These are phyloP conservation scores for Phytophthora niederhauseri DNA, from an alignment of 352 stramenopile genomes.

Conservation along the genomic window DNA sequence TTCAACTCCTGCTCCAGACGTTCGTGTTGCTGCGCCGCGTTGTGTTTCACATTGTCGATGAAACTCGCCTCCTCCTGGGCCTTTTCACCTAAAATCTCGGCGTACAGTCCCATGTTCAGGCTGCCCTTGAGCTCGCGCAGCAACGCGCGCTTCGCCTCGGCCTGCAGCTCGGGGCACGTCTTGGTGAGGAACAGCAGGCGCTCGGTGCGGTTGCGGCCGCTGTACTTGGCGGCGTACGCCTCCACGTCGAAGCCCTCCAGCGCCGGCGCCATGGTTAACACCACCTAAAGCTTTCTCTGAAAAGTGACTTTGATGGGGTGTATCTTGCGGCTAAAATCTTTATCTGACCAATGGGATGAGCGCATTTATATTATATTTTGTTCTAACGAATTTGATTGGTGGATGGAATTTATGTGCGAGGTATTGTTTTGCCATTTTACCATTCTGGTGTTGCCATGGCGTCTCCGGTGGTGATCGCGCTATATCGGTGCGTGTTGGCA, in stretches of 20 bases:
- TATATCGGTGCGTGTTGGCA: conserved; percentile 33
- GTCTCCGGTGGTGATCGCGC: conserved; percentile 34
- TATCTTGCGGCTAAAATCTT: conserved; percentile 7
- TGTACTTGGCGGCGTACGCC: conserved; percentile 84
- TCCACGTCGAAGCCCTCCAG: conserved; percentile 80
- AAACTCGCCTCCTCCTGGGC: conserved; percentile 44
- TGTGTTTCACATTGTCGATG: conserved; percentile 74
- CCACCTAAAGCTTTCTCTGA: conserved; percentile 4
- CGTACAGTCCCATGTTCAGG: conserved; percentile 76
- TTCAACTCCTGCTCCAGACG: conserved; percentile 89
- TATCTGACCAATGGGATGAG: neutral
- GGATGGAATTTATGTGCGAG: neutral
- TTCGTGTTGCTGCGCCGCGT: conserved; percentile 71
- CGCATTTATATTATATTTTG: neutral
- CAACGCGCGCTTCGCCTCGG: conserved; percentile 55
- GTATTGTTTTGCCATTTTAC: neutral
- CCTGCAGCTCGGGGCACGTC: conserved; percentile 45
- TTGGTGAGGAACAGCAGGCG: conserved; percentile 77
- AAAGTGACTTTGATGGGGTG: conserved; percentile 12
- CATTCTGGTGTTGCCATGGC: conserved; percentile 15
- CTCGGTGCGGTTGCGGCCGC: conserved; percentile 74
- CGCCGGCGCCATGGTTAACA: conserved; percentile 11
- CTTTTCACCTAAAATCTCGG: conserved; percentile 62
- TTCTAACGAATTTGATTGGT: conserved; percentile 11
- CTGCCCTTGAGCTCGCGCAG: conserved; percentile 66